phyloP scores from a whole-genome alignment of 495 filamentous ascomycete genomes.

The Neurospora sp. region DNA sequence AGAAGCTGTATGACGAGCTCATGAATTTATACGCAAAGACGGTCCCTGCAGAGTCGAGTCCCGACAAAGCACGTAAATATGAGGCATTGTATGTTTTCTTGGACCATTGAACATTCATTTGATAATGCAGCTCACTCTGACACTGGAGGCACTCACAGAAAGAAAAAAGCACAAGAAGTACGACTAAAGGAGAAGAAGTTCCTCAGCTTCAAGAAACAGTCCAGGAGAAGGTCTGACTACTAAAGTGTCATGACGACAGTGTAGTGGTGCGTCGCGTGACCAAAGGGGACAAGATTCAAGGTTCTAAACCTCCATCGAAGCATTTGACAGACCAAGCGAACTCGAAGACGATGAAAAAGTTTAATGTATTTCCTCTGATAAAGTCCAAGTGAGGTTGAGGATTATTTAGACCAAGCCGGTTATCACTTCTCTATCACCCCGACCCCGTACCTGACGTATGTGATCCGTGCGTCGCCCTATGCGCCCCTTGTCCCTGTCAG shows the following conservation, averaged over 20 bases:
- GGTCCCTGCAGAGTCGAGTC: constrained; percentile 28
- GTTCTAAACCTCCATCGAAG: background rate
- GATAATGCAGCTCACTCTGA: constrained; percentile 1
- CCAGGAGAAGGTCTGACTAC: constrained; percentile 30
- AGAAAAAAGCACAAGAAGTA: constrained; percentile 60
- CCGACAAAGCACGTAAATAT: constrained; percentile 30
- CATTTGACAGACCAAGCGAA: background rate
- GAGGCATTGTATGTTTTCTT: constrained; percentile 24
- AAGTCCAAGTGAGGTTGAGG: background rate
- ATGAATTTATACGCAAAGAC: constrained; percentile 52
- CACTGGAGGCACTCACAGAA: constrained; percentile 31
- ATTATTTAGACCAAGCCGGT: background rate
- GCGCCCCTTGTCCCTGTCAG: background rate
- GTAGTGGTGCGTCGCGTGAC: too few relatives aligned
- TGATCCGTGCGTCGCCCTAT: background rate
- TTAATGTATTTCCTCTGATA: background rate
- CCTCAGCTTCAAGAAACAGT: constrained; percentile 70
- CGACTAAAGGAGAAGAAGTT: constrained; percentile 66
- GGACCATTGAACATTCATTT: background rate
- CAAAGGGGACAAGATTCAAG: background rate
- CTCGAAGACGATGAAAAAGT: background rate
- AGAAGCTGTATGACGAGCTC: constrained; percentile 37
- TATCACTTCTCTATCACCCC: background rate
- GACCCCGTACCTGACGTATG: background rate
- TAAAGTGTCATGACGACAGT: background rate